Conservation (phyloP, 345 rosid genomes). For the Gossypium sturtianum region DNA sequence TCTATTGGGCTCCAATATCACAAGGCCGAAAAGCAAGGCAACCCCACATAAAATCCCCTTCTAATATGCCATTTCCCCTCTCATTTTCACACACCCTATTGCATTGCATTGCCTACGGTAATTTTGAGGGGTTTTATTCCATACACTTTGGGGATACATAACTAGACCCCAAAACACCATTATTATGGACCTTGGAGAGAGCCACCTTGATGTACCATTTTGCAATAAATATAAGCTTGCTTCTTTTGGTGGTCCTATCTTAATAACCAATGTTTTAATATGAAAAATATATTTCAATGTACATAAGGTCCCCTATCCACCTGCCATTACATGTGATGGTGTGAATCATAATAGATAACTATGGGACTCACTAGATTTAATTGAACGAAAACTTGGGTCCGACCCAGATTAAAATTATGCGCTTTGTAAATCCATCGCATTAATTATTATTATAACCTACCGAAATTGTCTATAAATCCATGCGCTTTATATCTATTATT, state of each 20-base stretch:
- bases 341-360: not conserved
- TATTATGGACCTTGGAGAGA: not conserved
- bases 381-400: slow-evolving; percentile 6
- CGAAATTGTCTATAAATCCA: too few species aligned
- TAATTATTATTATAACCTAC: too few species aligned
- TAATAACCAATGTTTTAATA: not conserved
- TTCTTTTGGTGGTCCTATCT: not conserved
- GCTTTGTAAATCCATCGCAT: too few species aligned
- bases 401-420: slow-evolving; percentile 13
- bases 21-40: slow-evolving; percentile 8
- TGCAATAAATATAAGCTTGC: not conserved
- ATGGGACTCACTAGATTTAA: slow-evolving; percentile 19
- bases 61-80: not conserved
- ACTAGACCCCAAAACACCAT: not conserved
- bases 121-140: too few species aligned
- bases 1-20: slow-evolving; percentile 7
- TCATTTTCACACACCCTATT: not conserved
- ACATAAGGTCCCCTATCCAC: slow-evolving; percentile 8
- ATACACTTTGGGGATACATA: too few species aligned
- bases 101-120: not conserved
- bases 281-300: not conserved
- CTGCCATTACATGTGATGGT: not conserved
- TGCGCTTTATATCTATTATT: too few species aligned
- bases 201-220: not conserved
- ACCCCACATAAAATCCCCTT: slow-evolving; percentile 23